phyloP scores from a whole-genome alignment of 331 rosid genomes.

The Spiraea crenata region DNA sequence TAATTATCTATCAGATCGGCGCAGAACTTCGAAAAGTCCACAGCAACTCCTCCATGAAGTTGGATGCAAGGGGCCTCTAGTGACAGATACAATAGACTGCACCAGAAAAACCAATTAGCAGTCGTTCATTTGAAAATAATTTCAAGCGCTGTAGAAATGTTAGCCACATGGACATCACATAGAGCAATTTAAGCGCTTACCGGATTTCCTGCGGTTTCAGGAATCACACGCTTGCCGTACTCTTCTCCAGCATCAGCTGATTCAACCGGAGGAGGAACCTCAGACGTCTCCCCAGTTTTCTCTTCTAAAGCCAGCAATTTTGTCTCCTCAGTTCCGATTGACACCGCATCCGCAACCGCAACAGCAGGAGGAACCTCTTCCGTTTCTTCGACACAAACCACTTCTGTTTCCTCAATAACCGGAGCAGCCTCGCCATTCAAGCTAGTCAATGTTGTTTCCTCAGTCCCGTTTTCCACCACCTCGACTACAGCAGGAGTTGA shows the following conservation, averaged over 20 bases:
- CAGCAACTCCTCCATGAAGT: slow-evolving; percentile 74
- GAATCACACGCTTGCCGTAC: slow-evolving; percentile 23
- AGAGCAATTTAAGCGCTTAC: slow-evolving; percentile 30
- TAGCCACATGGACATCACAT: neutral
- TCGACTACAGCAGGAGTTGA: slow-evolving; percentile 14
- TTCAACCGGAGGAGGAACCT: slow-evolving; percentile 11
- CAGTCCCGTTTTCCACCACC: slow-evolving; percentile 19
- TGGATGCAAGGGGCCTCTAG: slow-evolving; percentile 27
- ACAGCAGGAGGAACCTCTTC: slow-evolving; percentile 17
- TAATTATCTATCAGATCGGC: slow-evolving; percentile 44
- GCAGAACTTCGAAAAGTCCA: slow-evolving; percentile 57
- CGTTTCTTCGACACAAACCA: slow-evolving; percentile 12
- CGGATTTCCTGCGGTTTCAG: slow-evolving; percentile 34
- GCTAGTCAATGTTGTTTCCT: neutral
- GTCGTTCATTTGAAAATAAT: neutral
- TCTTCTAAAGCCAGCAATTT: slow-evolving; percentile 23
- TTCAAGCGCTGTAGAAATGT: neutral
- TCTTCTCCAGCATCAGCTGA: slow-evolving; percentile 19
- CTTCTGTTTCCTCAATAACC: slow-evolving; percentile 17
- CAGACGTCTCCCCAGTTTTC: slow-evolving; percentile 34
- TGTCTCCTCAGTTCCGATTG: slow-evolving; percentile 31
- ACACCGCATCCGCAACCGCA: slow-evolving; percentile 11
- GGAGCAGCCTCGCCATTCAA: slow-evolving; percentile 11
- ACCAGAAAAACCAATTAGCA: neutral
- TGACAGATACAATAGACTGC: slow-evolving; percentile 31